A percentile compares a stretch with the other conserved stretches of the same genome.
Evolutionary conservation across 2,329 filamentous ascomycete species (phyloP).

Genomic region (Botrytis tulipae): DNA sequence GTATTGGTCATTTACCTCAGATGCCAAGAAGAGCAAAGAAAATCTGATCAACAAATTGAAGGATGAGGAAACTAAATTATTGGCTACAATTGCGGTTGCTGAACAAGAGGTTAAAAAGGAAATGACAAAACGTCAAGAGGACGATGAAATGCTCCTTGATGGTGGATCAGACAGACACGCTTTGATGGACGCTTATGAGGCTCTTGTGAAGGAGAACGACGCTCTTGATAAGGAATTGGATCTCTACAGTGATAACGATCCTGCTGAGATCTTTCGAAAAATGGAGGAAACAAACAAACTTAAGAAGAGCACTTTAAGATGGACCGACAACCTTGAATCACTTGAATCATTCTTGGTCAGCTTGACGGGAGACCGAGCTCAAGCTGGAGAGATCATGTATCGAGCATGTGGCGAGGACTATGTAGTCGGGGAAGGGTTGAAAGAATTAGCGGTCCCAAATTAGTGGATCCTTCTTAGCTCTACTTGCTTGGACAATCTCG

Average conservation of each 20-base stretch:
- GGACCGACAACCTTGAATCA: slow-evolving; percentile 39
- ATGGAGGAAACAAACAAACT: slow-evolving; percentile 34
- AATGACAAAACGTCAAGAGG: slow-evolving; percentile 37
- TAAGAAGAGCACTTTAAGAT: slow-evolving; percentile 34
- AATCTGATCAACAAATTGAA: slow-evolving; percentile 41
- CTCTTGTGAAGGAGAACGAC: slow-evolving; percentile 34
- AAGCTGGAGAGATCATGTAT: slow-evolving; percentile 40
- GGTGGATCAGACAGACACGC: slow-evolving; percentile 32
- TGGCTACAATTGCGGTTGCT: slow-evolving; percentile 38
- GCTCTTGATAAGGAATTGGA: slow-evolving; percentile 37
- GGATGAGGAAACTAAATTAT: slow-evolving; percentile 39
- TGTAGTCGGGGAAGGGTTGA: slow-evolving; percentile 47
- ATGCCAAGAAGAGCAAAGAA: slow-evolving; percentile 49
- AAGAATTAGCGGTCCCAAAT: slow-evolving; percentile 36
- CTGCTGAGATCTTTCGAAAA: slow-evolving; percentile 35
- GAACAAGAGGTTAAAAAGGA: slow-evolving; percentile 41
- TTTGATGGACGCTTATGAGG: slow-evolving; percentile 33
- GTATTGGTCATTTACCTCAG: slow-evolving; percentile 67
- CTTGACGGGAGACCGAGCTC: slow-evolving; percentile 39
- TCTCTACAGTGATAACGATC: slow-evolving; percentile 37
- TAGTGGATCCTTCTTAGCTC: slow-evolving; percentile 7
- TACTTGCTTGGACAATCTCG: slow-evolving; percentile 20
- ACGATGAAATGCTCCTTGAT: slow-evolving; percentile 38
- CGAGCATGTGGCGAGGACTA: slow-evolving; percentile 48
- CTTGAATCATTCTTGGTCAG: slow-evolving; percentile 34